These are phyloP conservation scores for Paxillus ammoniavirescens DNA, from an alignment of 768 basidiomycete genomes.

Conservation along the genomic window DNA sequence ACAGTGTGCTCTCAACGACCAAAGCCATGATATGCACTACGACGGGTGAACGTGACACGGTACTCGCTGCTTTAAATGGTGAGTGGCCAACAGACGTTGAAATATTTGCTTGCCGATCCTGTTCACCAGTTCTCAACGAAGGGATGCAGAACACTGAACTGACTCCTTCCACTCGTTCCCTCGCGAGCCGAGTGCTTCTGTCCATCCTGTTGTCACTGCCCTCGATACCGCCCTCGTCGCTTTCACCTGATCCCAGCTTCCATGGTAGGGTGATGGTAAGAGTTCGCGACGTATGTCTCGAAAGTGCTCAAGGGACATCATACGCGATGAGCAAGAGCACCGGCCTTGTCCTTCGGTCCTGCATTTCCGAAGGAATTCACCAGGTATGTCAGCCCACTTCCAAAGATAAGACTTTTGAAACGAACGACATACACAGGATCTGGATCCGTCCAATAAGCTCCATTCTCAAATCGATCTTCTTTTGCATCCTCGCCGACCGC, in stretches of 20 bases:
- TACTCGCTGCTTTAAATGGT: slow-evolving; percentile 63
- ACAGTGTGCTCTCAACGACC: slow-evolving; percentile 60
- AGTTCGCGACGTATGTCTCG: slow-evolving; percentile 47
- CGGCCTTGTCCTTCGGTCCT: slow-evolving; percentile 50
- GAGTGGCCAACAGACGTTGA: slow-evolving; percentile 13
- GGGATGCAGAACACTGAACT: slow-evolving; percentile 52
- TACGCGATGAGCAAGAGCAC: slow-evolving; percentile 61
- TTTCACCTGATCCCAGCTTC: slow-evolving; percentile 53
- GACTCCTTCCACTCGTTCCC: slow-evolving; percentile 51
- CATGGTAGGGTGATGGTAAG: slow-evolving; percentile 43
- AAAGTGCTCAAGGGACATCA: slow-evolving; percentile 53
- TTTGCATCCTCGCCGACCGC: slow-evolving; percentile 79
- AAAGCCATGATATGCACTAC: slow-evolving; percentile 49
- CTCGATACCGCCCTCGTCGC: slow-evolving; percentile 49
- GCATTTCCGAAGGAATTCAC: slow-evolving; percentile 23
- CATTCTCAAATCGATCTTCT: slow-evolving; percentile 54
- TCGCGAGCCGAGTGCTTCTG: slow-evolving; percentile 56
- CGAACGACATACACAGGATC: slow-evolving; percentile 13
- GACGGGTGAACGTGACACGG: slow-evolving; percentile 46
- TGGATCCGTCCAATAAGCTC: slow-evolving; percentile 10
- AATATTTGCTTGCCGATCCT: slow-evolving; percentile 2
- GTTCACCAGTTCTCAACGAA: slow-evolving; percentile 45
- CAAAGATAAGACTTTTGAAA: background rate
- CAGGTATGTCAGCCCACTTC: slow-evolving; percentile 25
- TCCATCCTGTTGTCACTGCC: slow-evolving; percentile 57